Evolutionary conservation across 805 yeast species (phyloP).

Genomic region (Hanseniaspora opuntiae): DNA sequence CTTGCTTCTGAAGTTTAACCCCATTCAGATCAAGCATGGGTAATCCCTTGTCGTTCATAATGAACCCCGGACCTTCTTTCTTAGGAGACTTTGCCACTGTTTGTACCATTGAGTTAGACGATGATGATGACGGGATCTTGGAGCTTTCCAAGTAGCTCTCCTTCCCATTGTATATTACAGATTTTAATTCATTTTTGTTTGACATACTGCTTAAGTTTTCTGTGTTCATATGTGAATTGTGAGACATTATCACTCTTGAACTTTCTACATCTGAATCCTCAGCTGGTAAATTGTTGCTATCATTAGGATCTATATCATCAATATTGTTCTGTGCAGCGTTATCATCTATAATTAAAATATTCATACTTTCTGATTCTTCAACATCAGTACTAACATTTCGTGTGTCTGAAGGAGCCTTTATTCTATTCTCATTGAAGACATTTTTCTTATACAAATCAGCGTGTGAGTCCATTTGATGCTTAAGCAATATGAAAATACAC

Average conservation of each 20-base stretch:
- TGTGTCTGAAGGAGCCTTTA: not conserved
- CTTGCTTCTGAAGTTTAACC: not conserved
- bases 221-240: not conserved
- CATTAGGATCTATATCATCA: not conserved
- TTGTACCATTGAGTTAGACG: slow-evolving; percentile 7
- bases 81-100: slow-evolving; percentile 9
- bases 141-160: not conserved
- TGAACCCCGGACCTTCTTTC: not conserved
- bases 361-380: not conserved
- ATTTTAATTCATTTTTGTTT: not conserved
- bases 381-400: not conserved
- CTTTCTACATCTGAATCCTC: slow-evolving; percentile 1
- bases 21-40: not conserved
- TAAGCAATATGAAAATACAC: not conserved
- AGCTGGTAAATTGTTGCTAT: slow-evolving; percentile 7
- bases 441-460: slow-evolving; percentile 1
- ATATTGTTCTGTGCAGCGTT: not conserved
- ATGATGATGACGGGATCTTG: not conserved
- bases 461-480: not conserved
- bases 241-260: not conserved
- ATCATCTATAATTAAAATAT: not conserved
- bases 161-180: slow-evolving; percentile 5
- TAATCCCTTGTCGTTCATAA: not conserved
- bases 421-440: slow-evolving; percentile 1
- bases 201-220: not conserved